A percentile compares a stretch with the other conserved stretches of the same genome.
Conservation (phyloP, 805 yeast genomes). For the Barnettozyma populi region DNA sequence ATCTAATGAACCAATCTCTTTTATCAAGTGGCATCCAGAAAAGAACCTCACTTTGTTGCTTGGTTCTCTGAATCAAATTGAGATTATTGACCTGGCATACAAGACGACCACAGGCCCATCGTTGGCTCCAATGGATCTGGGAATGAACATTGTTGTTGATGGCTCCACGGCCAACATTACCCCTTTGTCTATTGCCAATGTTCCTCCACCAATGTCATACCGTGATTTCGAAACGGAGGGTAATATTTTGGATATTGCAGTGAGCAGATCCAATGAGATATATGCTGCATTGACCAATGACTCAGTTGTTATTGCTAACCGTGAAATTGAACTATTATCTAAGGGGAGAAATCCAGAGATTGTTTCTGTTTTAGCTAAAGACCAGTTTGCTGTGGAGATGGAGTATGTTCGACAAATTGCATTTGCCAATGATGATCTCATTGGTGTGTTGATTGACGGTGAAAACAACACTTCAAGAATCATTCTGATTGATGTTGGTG, state of each 20-base stretch:
- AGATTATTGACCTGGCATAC: constrained; percentile 63
- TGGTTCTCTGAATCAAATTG: constrained; percentile 47
- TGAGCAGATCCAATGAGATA: constrained; percentile 49
- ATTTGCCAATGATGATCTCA: constrained; percentile 42
- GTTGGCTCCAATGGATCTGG: constrained; percentile 61
- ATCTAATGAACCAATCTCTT: constrained; percentile 27
- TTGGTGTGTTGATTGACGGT: constrained; percentile 60
- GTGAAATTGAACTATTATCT: constrained; percentile 40
- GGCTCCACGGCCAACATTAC: constrained; percentile 69
- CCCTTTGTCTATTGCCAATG: constrained; percentile 77
- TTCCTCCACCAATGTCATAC: constrained; percentile 90
- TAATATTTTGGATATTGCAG: constrained; percentile 60
- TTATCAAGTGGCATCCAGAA: constrained; percentile 82
- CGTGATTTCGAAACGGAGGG: constrained; percentile 54
- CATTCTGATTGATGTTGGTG: constrained; percentile 42
- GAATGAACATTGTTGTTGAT: constrained; percentile 78
- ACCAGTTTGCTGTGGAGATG: constrained; percentile 32
- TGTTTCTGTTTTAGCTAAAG: constrained; percentile 16
- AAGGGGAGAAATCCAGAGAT: constrained; percentile 42
- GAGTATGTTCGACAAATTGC: constrained; percentile 62
- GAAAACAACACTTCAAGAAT: constrained; percentile 42
- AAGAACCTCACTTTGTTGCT: constrained; percentile 71
- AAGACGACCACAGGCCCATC: constrained; percentile 66
- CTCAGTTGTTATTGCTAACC: constrained; percentile 40
- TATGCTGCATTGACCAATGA: constrained; percentile 53